phyloP scores from a whole-genome alignment of 2,329 filamentous ascomycete genomes.

The Phyllosticta citriasiana region DNA sequence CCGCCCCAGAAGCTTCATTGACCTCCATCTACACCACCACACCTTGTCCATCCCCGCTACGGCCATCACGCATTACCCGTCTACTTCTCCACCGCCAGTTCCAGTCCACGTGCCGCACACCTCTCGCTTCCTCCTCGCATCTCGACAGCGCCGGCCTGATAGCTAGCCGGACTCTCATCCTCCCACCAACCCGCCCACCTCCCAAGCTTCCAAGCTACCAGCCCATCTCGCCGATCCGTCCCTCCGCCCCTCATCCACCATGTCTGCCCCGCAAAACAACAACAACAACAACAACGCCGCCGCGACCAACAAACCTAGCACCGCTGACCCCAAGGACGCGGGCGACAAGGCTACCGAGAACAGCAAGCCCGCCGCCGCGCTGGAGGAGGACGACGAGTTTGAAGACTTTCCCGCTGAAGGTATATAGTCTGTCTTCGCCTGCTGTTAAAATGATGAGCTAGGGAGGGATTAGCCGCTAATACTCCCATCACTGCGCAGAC shows the following conservation, averaged over 20 bases:
- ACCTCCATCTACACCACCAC: conserved; percentile 8
- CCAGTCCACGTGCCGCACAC: neutral
- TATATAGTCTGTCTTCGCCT: conserved; percentile 29
- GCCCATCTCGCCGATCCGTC: neutral
- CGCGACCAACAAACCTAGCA: conserved; percentile 21
- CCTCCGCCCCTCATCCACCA: conserved; percentile 17
- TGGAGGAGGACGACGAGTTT: conserved; percentile 98
- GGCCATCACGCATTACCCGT: neutral
- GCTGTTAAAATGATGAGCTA: neutral
- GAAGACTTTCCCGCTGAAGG: conserved; percentile 97
- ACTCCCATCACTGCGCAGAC: conserved; percentile 39
- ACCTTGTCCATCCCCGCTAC: neutral
- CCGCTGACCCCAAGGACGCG: conserved; percentile 28
- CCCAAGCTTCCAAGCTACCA: neutral
- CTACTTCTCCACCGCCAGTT: neutral
- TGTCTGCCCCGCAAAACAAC: conserved; percentile 39
- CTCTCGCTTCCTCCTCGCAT: neutral
- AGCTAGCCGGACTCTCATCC: neutral
- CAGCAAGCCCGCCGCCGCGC: conserved; percentile 54
- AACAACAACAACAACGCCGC: conserved; percentile 30
- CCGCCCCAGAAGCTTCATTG: conserved; percentile 15
- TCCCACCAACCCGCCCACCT: neutral
- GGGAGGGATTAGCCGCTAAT: conserved; percentile 11
- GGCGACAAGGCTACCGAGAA: conserved; percentile 43
- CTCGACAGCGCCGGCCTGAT: neutral